Conservation (phyloP, 768 basidiomycete species). For the Tephrocybe sp. region DNA sequence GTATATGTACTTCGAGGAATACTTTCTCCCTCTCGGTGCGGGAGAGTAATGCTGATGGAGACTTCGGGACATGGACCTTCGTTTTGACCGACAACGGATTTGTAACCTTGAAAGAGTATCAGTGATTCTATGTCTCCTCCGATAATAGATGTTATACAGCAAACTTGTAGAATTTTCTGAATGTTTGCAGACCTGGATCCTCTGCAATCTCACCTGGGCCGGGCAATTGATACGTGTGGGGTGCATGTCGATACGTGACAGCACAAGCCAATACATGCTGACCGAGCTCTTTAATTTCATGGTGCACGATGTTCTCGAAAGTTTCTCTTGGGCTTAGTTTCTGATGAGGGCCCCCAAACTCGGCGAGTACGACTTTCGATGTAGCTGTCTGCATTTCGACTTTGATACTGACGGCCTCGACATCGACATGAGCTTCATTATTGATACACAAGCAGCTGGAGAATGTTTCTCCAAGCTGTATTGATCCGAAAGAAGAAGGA, state of each 20-base stretch:
- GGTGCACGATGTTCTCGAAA: conserved; percentile 66
- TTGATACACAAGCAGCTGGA: conserved; percentile 79
- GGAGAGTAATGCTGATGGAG: conserved; percentile 69
- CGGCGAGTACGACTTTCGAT: conserved; percentile 59
- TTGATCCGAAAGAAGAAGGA: conserved; percentile 79
- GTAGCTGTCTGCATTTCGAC: conserved; percentile 86
- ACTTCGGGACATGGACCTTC: conserved; percentile 77
- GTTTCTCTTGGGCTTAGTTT: conserved; percentile 55
- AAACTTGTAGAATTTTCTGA: conserved; percentile 92
- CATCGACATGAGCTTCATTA: conserved; percentile 64
- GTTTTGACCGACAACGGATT: conserved; percentile 95
- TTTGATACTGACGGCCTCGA: conserved; percentile 62
- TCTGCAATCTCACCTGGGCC: conserved; percentile 46
- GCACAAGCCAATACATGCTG: conserved; percentile 87
- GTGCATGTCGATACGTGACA: conserved; percentile 76
- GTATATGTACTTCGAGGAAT: conserved; percentile 90
- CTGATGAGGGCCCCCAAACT: conserved; percentile 55
- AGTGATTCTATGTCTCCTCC: background rate
- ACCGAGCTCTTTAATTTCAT: conserved; percentile 93
- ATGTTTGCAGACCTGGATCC: conserved; percentile 62
- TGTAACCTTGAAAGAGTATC: conserved; percentile 57
- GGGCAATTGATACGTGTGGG: conserved; percentile 47
- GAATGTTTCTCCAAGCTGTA: conserved; percentile 89
- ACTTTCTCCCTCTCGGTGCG: conserved; percentile 71
- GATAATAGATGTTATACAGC: conserved; percentile 48